Evolutionary conservation across 2,329 filamentous ascomycete species (phyloP).

Genomic region (Penicillium sumatraense): DNA sequence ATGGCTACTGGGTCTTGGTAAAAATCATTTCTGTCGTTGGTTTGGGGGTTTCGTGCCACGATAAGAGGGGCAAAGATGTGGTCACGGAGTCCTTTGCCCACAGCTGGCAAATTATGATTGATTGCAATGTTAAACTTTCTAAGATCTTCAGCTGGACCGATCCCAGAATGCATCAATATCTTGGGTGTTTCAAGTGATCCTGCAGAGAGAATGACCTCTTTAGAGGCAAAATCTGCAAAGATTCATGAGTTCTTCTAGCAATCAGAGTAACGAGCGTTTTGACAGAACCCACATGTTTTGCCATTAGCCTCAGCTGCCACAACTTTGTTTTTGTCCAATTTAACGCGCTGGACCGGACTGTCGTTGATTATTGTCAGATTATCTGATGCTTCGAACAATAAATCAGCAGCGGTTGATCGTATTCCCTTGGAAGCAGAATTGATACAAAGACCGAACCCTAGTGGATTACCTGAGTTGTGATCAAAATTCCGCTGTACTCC

Average conservation of each 20-base stretch:
- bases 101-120: not conserved
- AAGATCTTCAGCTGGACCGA: not conserved
- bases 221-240: not conserved
- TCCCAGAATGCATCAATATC: not conserved
- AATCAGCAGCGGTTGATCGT: conserved; percentile 57
- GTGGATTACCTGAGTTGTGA: conserved; percentile 62
- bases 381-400: conserved; percentile 48
- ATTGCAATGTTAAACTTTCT: conserved; percentile 1
- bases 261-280: not conserved
- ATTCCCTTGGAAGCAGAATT: conserved; percentile 54
- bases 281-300: conserved; percentile 40
- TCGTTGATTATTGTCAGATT: conserved; percentile 61
- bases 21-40: conserved; percentile 51
- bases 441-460: conserved; percentile 59
- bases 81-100: not conserved
- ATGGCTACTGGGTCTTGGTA: conserved; percentile 50
- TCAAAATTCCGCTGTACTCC: conserved; percentile 58
- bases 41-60: conserved; percentile 47
- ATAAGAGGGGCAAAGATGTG: conserved; percentile 22
- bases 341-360: conserved; percentile 52
- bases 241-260: not conserved
- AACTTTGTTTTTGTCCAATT: conserved; percentile 52
- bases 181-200: not conserved
- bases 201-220: not conserved
- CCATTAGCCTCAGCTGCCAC: conserved; percentile 51